Evolutionary conservation across 805 yeast genomes (phyloP).

Genomic region (Isabelozyma pseudorhagii): DNA sequence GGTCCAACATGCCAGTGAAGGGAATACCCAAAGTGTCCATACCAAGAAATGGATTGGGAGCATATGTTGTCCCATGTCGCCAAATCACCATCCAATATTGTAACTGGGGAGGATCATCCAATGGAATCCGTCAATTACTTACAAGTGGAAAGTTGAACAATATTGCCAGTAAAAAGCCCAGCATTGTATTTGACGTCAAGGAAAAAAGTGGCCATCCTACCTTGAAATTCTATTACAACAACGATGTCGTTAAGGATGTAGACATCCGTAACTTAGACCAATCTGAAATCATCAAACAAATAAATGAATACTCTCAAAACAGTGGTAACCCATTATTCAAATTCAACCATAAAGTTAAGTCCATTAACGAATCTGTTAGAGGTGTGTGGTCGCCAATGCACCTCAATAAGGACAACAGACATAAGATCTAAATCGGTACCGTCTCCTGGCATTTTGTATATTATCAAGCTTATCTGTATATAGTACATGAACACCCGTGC

Average conservation of each 20-base stretch:
- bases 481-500: neutral
- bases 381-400: slow-evolving; percentile 99
- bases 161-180: slow-evolving; percentile 60
- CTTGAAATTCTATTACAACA: slow-evolving; percentile 35
- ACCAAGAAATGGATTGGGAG: slow-evolving; percentile 74
- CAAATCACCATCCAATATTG: slow-evolving; percentile 77
- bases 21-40: slow-evolving; percentile 56
- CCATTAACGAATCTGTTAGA: slow-evolving; percentile 80
- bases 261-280: slow-evolving; percentile 74
- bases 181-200: slow-evolving; percentile 67
- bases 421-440: slow-evolving; percentile 22
- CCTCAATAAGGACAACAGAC: slow-evolving; percentile 43
- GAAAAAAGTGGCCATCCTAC: slow-evolving; percentile 85
- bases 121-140: slow-evolving; percentile 74
- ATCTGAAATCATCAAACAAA: slow-evolving; percentile 59
- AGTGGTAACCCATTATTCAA: slow-evolving; percentile 67
- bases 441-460: neutral
- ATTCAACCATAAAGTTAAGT: slow-evolving; percentile 70
- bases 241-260: slow-evolving; percentile 44
- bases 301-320: slow-evolving; percentile 61
- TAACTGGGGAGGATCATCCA: slow-evolving; percentile 94
- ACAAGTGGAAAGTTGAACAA: slow-evolving; percentile 45
- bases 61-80: slow-evolving; percentile 72
- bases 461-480: neutral
- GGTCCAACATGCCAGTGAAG: slow-evolving; percentile 49